Base-by-base conservation (phyloP, 768 basidiomycete species). In the Sistotremastrum suecicum region DNA sequence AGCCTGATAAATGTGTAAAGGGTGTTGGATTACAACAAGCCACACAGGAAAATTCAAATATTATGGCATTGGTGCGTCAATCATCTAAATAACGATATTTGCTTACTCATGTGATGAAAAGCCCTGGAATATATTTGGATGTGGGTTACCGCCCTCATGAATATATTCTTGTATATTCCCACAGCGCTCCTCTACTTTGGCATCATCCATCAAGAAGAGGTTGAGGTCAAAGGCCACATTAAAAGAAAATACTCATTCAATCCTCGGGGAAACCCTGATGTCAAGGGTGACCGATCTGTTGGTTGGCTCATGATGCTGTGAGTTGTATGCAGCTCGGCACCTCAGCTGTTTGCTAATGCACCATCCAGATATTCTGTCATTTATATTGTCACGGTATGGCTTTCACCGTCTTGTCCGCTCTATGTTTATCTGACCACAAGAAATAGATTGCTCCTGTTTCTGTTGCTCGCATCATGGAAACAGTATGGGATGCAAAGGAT, bases 81-180 rank as follows among this genome's bases (percentile, higher is more conserved):
- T 20, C 20, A 20, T 20, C 20, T 20, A 20, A 20, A 20, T 20
- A 20, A 20, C 20, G 20, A 20, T 20, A 20, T 20, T 20, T 20
- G 20, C 20, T 20, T 20, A 20, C 20, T 20, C 20, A 20, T 20
- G 20, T 20, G 20, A 48, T 61, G 61, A 41, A 67, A 72, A 7
- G 63, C 63, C 6, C 62, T 72, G 3, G 73, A 74, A 47, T 75
- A 74, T 47, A 45, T 70, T n/a, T 74, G 71, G 70, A 57, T 74
- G 37, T 76, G 74, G 73, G 44, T 67, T 5, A 58, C 72, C 0
- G 69, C 64, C 2, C 53, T 68, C 33, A 41, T 63, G 7, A 69
- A 70, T 57, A 42, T 68, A 35, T 42, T 69, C 9, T 59, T 73
- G 5, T 75, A 75, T 49, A 52, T 64, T 5, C 61, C 68, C 35